Evolutionary conservation across 2,329 filamentous ascomycete species (phyloP).

Genomic region (Anisogramma anomala): DNA sequence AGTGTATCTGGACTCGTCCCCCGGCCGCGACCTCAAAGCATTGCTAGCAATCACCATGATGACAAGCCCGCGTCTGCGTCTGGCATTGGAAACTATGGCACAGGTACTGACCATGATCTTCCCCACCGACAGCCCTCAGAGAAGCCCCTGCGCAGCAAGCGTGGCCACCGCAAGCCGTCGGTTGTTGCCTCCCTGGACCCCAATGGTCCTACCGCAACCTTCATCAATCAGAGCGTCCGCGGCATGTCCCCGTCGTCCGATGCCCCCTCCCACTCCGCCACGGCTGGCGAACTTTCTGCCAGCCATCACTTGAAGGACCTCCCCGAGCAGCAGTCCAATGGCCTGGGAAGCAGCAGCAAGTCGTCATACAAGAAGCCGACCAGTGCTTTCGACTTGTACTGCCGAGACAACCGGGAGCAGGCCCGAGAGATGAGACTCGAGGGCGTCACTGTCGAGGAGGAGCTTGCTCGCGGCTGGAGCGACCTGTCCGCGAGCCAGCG

Average conservation of each 20-base stretch:
- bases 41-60: neutral
- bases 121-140: slow-evolving; percentile 52
- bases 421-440: slow-evolving; percentile 33
- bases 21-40: slow-evolving; percentile 11
- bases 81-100: slow-evolving; percentile 6
- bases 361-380: slow-evolving; percentile 29
- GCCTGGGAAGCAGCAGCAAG: slow-evolving; percentile 23
- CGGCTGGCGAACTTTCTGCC: slow-evolving; percentile 26
- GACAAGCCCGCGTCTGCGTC: slow-evolving; percentile 9
- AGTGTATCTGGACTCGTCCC: slow-evolving; percentile 7
- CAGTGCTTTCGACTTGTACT: slow-evolving; percentile 45
- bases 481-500: slow-evolving; percentile 37
- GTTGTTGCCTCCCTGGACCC: slow-evolving; percentile 27
- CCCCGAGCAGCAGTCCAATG: slow-evolving; percentile 25
- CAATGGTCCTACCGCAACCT: slow-evolving; percentile 27
- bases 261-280: slow-evolving; percentile 35
- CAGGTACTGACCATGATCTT: slow-evolving; percentile 17
- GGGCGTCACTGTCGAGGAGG: slow-evolving; percentile 38
- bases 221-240: slow-evolving; percentile 36
- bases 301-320: slow-evolving; percentile 17
- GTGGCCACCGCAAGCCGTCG: slow-evolving; percentile 54
- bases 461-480: slow-evolving; percentile 44
- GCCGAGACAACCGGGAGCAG: slow-evolving; percentile 33
- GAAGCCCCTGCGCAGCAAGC: slow-evolving; percentile 64
- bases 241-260: slow-evolving; percentile 40